Conservation (phyloP, 2,329 filamentous ascomycete genomes). For the Phialophora expanda region DNA sequence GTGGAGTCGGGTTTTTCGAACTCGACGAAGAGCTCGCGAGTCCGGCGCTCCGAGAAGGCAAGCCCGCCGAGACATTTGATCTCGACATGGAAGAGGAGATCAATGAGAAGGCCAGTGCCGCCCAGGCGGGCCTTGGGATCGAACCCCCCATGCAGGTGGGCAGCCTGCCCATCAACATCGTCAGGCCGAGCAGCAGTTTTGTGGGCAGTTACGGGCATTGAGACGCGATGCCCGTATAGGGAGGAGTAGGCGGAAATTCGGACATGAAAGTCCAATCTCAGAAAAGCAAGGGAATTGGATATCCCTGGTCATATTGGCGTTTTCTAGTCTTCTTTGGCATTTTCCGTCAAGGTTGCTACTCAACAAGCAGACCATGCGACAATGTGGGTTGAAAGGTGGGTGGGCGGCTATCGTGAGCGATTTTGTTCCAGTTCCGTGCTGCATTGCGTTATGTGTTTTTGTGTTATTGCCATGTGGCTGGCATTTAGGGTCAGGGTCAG, state of each 20-base stretch:
- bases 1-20: constrained; percentile 39
- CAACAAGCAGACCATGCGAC: not conserved
- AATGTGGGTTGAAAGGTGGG: not conserved
- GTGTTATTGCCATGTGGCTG: not conserved
- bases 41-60: constrained; percentile 30
- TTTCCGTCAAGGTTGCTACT: not conserved
- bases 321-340: not conserved
- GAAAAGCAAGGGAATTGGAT: not conserved
- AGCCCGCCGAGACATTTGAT: constrained; percentile 19
- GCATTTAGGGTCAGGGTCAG: too few relatives aligned
- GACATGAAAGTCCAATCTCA: not conserved
- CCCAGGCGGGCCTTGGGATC: constrained; percentile 3
- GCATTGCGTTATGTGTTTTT: not conserved
- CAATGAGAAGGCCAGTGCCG: constrained; percentile 11
- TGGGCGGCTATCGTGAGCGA: constrained; percentile 3
- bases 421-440: not conserved
- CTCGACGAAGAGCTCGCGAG: constrained; percentile 39
- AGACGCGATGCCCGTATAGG: not conserved
- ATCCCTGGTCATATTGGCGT: not conserved
- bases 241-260: not conserved
- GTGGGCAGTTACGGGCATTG: constrained; percentile 38
- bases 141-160: constrained; percentile 18
- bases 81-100: constrained; percentile 8
- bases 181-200: constrained; percentile 35
- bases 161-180: constrained; percentile 39